These are phyloP conservation scores for Hordeum vulgare DNA, from an alignment of 176 grass and related monocot species.

Conservation along the genomic window DNA sequence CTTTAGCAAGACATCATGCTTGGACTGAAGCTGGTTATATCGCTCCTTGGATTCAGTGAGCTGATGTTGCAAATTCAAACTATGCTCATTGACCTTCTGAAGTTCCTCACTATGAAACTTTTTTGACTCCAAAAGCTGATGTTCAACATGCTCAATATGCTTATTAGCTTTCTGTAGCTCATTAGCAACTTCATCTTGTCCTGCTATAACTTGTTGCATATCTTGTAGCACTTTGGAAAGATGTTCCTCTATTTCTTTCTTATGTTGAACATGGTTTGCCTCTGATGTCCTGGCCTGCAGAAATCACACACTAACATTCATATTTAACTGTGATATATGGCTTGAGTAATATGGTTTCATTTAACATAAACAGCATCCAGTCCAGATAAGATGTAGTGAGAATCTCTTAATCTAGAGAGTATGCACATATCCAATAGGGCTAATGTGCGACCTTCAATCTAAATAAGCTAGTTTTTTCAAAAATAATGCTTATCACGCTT, in stretches of 20 bases:
- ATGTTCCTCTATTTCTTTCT: constrained; percentile 1
- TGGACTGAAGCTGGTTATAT: constrained; percentile 23
- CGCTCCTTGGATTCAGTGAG: constrained; percentile 23
- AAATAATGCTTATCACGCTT: not conserved
- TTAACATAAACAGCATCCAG: not conserved
- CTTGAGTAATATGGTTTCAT: no score
- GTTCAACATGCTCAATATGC: not conserved
- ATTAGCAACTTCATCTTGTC: not conserved
- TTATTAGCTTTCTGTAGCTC: constrained; percentile 18
- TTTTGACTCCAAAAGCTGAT: constrained; percentile 15
- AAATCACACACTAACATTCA: not conserved
- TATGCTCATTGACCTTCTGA: not conserved
- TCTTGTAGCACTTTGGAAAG: constrained; percentile 17
- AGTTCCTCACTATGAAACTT: not conserved
- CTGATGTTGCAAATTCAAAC: not conserved
- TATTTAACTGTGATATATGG: no score
- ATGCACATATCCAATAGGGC: not conserved
- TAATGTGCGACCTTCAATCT: not conserved
- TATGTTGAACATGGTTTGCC: not conserved
- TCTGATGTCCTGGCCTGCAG: not conserved
- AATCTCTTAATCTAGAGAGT: not conserved
- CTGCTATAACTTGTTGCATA: constrained; percentile 1
- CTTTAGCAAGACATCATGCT: constrained; percentile 17
- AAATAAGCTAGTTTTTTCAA: not conserved
- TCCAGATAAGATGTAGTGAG: not conserved